phyloP scores from a whole-genome alignment of 1,284 basidiomycete species.

The Boletus smithii region DNA sequence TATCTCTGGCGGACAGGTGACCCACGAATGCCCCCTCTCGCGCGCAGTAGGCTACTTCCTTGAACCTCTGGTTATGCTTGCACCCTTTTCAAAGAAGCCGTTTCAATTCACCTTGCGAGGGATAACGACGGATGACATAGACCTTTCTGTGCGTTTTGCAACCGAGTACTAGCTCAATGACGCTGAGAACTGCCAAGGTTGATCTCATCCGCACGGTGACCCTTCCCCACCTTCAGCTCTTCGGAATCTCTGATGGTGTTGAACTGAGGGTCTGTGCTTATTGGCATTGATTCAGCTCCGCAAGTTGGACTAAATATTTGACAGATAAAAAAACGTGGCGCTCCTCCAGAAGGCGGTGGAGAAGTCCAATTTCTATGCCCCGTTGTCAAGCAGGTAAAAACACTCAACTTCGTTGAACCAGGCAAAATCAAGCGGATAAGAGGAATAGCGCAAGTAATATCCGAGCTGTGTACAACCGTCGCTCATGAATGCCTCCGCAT shows the following conservation, averaged over 20 bases:
- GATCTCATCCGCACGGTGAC: conserved; percentile 93
- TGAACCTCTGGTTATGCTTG: conserved; percentile 86
- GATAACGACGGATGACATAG: conserved; percentile 86
- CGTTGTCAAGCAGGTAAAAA: conserved; percentile 84
- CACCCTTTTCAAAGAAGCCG: conserved; percentile 91
- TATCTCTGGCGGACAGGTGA: conserved; percentile 78
- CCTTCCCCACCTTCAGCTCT: conserved; percentile 86
- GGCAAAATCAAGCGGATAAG: conserved; percentile 94
- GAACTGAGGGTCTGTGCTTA: conserved; percentile 68
- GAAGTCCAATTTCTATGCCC: conserved; percentile 94
- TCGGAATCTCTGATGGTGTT: conserved; percentile 83
- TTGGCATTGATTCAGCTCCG: neutral
- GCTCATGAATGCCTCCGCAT: conserved; percentile 8
- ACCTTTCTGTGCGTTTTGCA: conserved; percentile 69
- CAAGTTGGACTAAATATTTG: conserved; percentile 2
- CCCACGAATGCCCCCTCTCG: conserved; percentile 86
- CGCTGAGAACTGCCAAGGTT: conserved; percentile 42
- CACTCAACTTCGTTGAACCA: conserved; percentile 86
- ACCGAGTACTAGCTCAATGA: neutral
- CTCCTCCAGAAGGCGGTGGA: conserved; percentile 90
- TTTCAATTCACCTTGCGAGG: conserved; percentile 81
- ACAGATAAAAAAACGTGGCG: conserved; percentile 90
- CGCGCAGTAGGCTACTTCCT: conserved; percentile 93
- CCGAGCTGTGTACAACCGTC: neutral
- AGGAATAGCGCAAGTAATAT: conserved; percentile 79